phyloP scores from a whole-genome alignment of 768 basidiomycete species.

The Hydnomerulius pinastri region DNA sequence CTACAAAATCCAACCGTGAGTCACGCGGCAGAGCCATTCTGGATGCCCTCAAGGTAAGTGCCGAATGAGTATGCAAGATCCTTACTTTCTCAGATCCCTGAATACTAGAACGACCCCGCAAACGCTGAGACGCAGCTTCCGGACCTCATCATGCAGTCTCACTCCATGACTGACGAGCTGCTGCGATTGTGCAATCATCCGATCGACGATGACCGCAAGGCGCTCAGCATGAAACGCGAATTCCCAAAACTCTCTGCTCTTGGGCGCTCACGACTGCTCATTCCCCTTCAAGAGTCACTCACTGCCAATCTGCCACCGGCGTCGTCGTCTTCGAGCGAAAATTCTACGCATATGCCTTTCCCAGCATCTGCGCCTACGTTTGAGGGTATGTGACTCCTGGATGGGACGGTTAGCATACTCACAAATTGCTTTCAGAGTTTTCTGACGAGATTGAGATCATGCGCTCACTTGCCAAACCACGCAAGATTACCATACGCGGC shows the following conservation, averaged over 20 bases:
- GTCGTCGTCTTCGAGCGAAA: conserved; percentile 47
- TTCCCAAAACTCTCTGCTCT: conserved; percentile 57
- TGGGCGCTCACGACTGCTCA: conserved; percentile 69
- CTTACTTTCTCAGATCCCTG: not conserved
- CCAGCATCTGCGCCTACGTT: conserved; percentile 77
- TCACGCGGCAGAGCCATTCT: conserved; percentile 61
- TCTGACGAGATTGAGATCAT: conserved; percentile 86
- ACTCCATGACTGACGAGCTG: conserved; percentile 68
- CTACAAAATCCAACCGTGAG: conserved; percentile 64
- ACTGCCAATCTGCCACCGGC: conserved; percentile 85
- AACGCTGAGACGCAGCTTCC: conserved; percentile 45
- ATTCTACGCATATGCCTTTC: conserved; percentile 78
- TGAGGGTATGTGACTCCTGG: conserved; percentile 49
- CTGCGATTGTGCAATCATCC: conserved; percentile 63
- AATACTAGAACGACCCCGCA: conserved; percentile 44
- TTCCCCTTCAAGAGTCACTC: conserved; percentile 91
- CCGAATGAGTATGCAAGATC: not conserved
- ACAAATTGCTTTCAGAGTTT: conserved; percentile 52
- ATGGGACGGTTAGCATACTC: not conserved
- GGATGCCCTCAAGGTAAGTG: conserved; percentile 57
- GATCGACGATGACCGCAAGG: conserved; percentile 41
- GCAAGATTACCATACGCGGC: conserved; percentile 84
- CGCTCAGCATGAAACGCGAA: conserved; percentile 46
- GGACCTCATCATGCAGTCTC: conserved; percentile 52
- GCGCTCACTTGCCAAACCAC: conserved; percentile 87